phyloP scores from a whole-genome alignment of 768 basidiomycete genomes.

The Coprinopsis marcescibilis region DNA sequence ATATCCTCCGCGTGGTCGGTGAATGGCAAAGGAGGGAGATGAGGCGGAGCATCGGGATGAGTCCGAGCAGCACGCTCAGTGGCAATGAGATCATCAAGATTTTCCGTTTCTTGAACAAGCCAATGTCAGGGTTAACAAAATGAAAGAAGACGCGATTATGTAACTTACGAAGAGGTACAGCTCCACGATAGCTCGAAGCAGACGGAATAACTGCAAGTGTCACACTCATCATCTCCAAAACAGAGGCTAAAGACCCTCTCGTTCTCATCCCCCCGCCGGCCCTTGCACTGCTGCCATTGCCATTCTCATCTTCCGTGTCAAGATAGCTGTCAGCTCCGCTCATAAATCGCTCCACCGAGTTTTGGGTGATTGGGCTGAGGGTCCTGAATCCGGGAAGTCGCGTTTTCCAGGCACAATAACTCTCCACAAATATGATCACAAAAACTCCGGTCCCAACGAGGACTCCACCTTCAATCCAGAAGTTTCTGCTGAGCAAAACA shows the following conservation, averaged over 20 bases:
- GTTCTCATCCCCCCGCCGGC: slow-evolving; percentile 30
- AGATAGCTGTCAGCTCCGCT: slow-evolving; percentile 36
- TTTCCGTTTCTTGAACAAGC: slow-evolving; percentile 54
- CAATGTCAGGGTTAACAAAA: slow-evolving; percentile 6
- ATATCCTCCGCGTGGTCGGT: slow-evolving; percentile 74
- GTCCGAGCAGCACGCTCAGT: slow-evolving; percentile 76
- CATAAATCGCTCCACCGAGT: slow-evolving; percentile 53
- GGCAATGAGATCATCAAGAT: slow-evolving; percentile 72
- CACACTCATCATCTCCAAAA: slow-evolving; percentile 79
- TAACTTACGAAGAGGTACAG: slow-evolving; percentile 62
- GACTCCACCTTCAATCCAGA: slow-evolving; percentile 71
- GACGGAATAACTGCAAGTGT: slow-evolving; percentile 73
- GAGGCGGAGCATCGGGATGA: slow-evolving; percentile 72
- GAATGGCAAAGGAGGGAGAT: slow-evolving; percentile 62
- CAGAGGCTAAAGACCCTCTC: slow-evolving; percentile 73
- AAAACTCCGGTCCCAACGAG: slow-evolving; percentile 50
- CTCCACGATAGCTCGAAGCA: slow-evolving; percentile 45
- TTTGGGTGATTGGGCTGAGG: slow-evolving; percentile 49
- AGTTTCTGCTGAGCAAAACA: slow-evolving; percentile 55
- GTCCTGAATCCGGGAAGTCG: slow-evolving; percentile 41
- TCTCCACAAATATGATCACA: slow-evolving; percentile 56
- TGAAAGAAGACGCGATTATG: slow-evolving; percentile 7
- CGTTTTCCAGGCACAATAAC: slow-evolving; percentile 46
- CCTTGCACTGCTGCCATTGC: slow-evolving; percentile 31
- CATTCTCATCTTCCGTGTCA: slow-evolving; percentile 45